Base-by-base conservation (phyloP, 192 early-diverging fungal species). In the Gonapodya sp. region DNA sequence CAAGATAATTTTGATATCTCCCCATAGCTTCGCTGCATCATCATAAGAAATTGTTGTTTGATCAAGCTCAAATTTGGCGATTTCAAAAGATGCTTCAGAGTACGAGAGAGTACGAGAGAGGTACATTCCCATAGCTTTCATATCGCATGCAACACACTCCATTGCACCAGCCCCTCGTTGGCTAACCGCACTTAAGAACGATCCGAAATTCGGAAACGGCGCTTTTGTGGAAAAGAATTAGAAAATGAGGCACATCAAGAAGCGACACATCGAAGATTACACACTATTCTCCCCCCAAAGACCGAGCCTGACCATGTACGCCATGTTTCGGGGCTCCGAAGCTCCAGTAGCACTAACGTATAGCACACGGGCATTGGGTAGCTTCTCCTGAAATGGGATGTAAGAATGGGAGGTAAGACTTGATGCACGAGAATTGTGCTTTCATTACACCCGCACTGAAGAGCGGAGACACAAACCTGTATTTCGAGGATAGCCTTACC, bases 241-340 rank as follows among this genome's bases (percentile, higher is more conserved):
- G 75, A 34, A 64, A 64, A 24, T 64, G 46, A 64, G 46, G 8
- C 8, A 64, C 24, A n/a, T n/a, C n/a, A n/a, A n/a, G n/a, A 64
- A 16, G 46, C 46, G 46, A 64, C 46, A 24, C n/a, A n/a, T n/a
- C n/a, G n/a, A n/a, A n/a, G n/a, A n/a, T 8, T 24, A 64, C 46
- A 16, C 24, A 64, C 46, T 77, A 2, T 34, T 34, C 75, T 16
- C 30, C 34, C 75, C 75, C 75, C 75, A 77, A 34, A 77, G 75
- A 31, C 75, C 75, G 18, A 77, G 14, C 75, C 75, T 2, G 75
- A 34, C 18, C 75, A 77, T 77, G 31, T 77, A 77, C 75, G 75
- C 75, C 18, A 77, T 18, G 75, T 77, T 77, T 18, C 75, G 75
- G 30, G 34, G 30, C 31, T 77, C 75, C 18, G 75, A 77, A 2